These are phyloP conservation scores for Tribonema minus DNA, from an alignment of 108 stramenopile genomes.

Conservation along the genomic window DNA sequence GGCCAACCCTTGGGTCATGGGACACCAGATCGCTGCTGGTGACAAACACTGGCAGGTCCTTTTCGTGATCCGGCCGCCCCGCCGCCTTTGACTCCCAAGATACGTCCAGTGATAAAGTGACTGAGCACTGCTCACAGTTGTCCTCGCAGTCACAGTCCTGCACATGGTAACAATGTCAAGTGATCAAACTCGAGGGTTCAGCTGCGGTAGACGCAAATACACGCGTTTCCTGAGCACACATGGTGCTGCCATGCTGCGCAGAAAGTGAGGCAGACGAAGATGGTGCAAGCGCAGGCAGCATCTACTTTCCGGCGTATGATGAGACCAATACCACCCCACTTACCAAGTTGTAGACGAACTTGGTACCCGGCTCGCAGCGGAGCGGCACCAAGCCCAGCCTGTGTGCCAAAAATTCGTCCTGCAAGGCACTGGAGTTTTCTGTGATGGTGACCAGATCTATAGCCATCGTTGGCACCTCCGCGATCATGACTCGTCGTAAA, in stretches of 20 bases:
- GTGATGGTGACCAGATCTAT: conserved; percentile 91
- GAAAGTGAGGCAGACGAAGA: too few species aligned
- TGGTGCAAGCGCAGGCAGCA: too few species aligned
- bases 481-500: conserved; percentile 89
- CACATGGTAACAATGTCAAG: neutral
- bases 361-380: conserved; percentile 54
- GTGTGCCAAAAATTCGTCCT: conserved; percentile 97
- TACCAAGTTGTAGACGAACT: conserved; percentile 39
- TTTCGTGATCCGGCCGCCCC: conserved; percentile 14
- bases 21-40: conserved; percentile 14
- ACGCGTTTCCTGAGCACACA: too few species aligned
- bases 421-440: conserved; percentile 84
- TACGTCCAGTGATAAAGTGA: conserved; percentile 47
- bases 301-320: neutral
- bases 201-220: too few species aligned
- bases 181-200: too few species aligned
- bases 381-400: conserved; percentile 90
- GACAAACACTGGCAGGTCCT: conserved; percentile 15
- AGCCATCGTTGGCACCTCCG: conserved; percentile 84
- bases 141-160: conserved; percentile 56
- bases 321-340: neutral
- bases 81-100: conserved; percentile 27
- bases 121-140: conserved; percentile 51
- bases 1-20: conserved; percentile 14
- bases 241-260: too few species aligned